These are phyloP conservation scores for Syzygium aqueum DNA, from an alignment of 345 rosid species.

Conservation along the genomic window DNA sequence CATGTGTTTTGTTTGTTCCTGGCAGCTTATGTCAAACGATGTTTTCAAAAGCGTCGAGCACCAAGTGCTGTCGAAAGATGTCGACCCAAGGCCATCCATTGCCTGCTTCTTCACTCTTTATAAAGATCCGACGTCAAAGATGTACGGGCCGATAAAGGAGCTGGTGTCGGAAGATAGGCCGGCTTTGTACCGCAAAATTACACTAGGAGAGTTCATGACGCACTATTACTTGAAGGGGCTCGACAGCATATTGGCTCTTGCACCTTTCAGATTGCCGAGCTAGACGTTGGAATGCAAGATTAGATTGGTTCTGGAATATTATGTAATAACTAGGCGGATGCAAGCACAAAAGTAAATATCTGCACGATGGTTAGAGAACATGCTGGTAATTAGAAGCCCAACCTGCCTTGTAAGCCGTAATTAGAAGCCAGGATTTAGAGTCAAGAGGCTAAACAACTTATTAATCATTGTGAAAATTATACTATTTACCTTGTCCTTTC, in stretches of 20 bases:
- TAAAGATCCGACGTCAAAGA: background rate
- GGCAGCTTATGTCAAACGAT: background rate
- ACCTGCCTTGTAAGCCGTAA: background rate
- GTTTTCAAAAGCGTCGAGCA: background rate
- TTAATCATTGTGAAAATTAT: background rate
- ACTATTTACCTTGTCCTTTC: background rate
- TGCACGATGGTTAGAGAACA: background rate
- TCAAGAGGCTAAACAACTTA: background rate
- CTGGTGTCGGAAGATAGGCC: slow-evolving; percentile 19
- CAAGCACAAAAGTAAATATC: background rate
- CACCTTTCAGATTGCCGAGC: background rate
- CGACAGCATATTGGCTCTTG: background rate
- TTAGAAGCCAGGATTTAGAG: background rate
- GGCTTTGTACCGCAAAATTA: slow-evolving; percentile 8
- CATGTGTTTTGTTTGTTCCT: background rate
- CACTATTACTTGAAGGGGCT: slow-evolving; percentile 4
- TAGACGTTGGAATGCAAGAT: background rate
- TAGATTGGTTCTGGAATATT: background rate
- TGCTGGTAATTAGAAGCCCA: background rate
- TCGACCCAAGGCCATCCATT: background rate
- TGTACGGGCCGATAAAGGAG: slow-evolving; percentile 13
- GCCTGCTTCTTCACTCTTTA: background rate
- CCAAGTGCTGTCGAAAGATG: background rate
- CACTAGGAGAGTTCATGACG: background rate
- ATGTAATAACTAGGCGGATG: background rate